These are phyloP conservation scores for Carex littledalei DNA, from an alignment of 176 grass and related monocot species.

Conservation along the genomic window DNA sequence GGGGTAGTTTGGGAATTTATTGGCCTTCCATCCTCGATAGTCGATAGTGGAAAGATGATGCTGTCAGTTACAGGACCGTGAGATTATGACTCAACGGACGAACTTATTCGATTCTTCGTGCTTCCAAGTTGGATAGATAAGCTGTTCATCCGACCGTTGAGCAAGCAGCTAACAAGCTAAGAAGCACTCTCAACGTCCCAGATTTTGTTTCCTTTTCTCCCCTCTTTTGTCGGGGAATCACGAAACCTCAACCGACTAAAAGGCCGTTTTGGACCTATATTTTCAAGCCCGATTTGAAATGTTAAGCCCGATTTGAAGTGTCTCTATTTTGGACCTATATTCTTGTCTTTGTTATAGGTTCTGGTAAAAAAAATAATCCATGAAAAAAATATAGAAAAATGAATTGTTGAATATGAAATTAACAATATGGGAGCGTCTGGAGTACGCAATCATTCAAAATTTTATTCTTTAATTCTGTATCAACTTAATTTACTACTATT, in stretches of 20 bases:
- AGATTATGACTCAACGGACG: background rate
- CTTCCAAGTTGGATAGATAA: constrained; percentile 9
- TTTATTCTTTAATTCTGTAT: no score
- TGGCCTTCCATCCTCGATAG: background rate
- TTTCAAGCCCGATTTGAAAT: no score
- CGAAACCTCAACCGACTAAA: background rate
- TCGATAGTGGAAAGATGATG: constrained; percentile 17
- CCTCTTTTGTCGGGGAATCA: background rate
- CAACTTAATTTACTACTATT: no score
- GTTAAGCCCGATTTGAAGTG: no score
- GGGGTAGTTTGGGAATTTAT: background rate
- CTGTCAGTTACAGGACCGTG: background rate
- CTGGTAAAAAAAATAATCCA: no score
- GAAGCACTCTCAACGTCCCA: constrained; percentile 21
- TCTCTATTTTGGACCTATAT: background rate
- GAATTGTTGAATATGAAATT: no score
- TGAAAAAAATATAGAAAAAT: no score
- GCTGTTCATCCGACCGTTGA: background rate
- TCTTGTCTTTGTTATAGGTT: no score
- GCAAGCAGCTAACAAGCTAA: background rate
- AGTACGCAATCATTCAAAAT: no score
- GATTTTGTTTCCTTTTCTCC: background rate
- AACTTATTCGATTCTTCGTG: background rate
- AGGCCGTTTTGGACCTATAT: background rate
- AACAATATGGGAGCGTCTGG: no score